A percentile compares a stretch with the other conserved stretches of the same genome.
These are phyloP conservation scores for Rhodotorula paludigena DNA, from an alignment of 768 basidiomycete species.

Conservation along the genomic window DNA sequence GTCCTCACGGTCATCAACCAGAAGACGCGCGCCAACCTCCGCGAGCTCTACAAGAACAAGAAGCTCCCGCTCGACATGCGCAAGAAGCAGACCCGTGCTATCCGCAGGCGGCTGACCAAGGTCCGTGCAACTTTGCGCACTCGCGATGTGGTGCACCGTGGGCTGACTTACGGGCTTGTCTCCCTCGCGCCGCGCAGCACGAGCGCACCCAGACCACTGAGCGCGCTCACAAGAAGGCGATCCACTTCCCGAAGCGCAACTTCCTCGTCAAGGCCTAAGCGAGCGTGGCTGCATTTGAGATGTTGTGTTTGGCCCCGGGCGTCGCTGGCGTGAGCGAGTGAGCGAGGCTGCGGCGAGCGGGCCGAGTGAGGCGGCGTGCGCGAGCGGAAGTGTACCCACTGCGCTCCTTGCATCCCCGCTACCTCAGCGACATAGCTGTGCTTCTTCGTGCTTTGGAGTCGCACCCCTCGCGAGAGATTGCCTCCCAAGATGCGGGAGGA, in stretches of 20 bases:
- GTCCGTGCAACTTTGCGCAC: conserved; percentile 50
- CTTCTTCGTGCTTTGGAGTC: too few relatives aligned
- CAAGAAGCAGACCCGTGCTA: conserved; percentile 95
- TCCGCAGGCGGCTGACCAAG: conserved; percentile 88
- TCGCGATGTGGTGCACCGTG: neutral
- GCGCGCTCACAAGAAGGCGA: conserved; percentile 54
- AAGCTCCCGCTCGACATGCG: conserved; percentile 96
- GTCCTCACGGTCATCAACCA: conserved; percentile 98
- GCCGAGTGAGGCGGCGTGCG: too few relatives aligned
- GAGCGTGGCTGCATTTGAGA: too few relatives aligned
- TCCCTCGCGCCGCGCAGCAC: conserved; percentile 54
- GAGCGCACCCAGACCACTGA: conserved; percentile 80
- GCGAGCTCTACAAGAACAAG: conserved; percentile 96
- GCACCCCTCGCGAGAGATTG: too few relatives aligned
- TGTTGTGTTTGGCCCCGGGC: too few relatives aligned
- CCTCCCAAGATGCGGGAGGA: too few relatives aligned
- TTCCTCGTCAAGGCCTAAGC: conserved; percentile 77
- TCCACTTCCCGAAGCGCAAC: conserved; percentile 53
- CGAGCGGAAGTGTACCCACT: too few relatives aligned
- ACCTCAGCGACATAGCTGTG: too few relatives aligned
- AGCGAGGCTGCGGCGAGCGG: too few relatives aligned
- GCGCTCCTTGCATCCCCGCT: too few relatives aligned
- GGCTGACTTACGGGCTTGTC: neutral
- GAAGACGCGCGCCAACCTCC: conserved; percentile 92
- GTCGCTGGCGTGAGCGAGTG: too few relatives aligned